Evolutionary conservation across 2,329 filamentous ascomycete species (phyloP).

Genomic region (Aureobasidium sp.): DNA sequence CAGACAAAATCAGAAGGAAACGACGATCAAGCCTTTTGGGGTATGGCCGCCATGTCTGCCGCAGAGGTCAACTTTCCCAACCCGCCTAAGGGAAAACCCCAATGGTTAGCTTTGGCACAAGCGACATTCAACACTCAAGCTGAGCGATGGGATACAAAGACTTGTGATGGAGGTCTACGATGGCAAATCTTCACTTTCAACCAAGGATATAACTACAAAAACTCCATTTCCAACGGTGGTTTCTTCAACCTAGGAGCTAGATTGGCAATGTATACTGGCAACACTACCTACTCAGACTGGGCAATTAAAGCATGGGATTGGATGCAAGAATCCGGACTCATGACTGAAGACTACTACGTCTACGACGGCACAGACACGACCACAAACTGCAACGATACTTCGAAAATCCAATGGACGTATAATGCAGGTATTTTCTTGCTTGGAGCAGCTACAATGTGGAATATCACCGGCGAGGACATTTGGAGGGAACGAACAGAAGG

Average conservation of each 20-base stretch:
- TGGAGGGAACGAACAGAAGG: constrained; percentile 54
- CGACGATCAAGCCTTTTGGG: constrained; percentile 81
- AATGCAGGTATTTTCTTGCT: constrained; percentile 59
- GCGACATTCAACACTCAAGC: constrained; percentile 85
- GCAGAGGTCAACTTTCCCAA: constrained; percentile 81
- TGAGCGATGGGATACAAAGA: constrained; percentile 70
- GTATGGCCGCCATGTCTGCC: constrained; percentile 80
- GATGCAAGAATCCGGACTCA: constrained; percentile 56
- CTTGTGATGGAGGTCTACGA: constrained; percentile 78
- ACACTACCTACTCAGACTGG: constrained; percentile 69
- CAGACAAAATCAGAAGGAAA: constrained; percentile 46
- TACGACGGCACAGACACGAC: constrained; percentile 51
- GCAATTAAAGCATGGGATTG: constrained; percentile 46
- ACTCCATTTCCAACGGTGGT: constrained; percentile 84
- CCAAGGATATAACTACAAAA: constrained; percentile 85
- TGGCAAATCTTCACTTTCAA: constrained; percentile 90
- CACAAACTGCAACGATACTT: constrained; percentile 46
- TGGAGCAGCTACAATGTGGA: constrained; percentile 64
- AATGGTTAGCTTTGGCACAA: constrained; percentile 80
- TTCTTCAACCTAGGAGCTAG: constrained; percentile 81
- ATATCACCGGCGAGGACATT: constrained; percentile 49
- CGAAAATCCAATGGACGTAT: constrained; percentile 54
- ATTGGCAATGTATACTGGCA: constrained; percentile 40
- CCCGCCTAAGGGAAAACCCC: constrained; percentile 66
- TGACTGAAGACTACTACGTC: constrained; percentile 47